Conservation (phyloP, 257 asterid species). For the Przewalskia tangutica region DNA sequence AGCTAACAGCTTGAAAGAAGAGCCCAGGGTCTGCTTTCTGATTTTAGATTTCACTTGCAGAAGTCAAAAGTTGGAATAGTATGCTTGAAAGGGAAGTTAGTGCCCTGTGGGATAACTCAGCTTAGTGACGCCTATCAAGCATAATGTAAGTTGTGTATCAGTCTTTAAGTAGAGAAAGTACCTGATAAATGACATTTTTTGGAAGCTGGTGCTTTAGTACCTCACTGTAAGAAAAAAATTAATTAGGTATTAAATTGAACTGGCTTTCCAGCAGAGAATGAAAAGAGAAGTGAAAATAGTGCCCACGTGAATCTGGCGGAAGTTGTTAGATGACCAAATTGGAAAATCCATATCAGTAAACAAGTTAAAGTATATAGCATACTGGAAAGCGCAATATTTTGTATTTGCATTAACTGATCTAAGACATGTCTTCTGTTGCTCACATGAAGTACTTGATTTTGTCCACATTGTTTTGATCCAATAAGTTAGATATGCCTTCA, state of each 20-base stretch:
- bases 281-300: neutral
- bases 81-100: neutral
- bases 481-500: neutral
- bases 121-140: neutral
- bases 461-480: neutral
- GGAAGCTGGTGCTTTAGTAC: constrained; percentile 54
- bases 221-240: constrained; percentile 46
- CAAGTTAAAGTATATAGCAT: neutral
- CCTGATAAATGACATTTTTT: constrained; percentile 57
- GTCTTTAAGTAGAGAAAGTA: constrained; percentile 9
- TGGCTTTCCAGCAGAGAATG: neutral
- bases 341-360: neutral
- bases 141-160: neutral
- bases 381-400: neutral
- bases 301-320: neutral
- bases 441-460: neutral
- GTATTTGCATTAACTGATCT: neutral
- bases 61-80: neutral
- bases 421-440: neutral
- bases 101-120: neutral
- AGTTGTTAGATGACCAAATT: neutral
- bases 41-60: neutral
- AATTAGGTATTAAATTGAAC: neutral
- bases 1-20: neutral
- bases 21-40: neutral